These are phyloP conservation scores for Triticum aestivum DNA, from an alignment of 176 grass and related monocot species.

Conservation along the genomic window IWGSC_CS_RefSeq_v2.1 NC_057805.1:403320837-403321336, in stretches of 20 bases:
- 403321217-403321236: neutral
- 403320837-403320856: neutral
- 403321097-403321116: conserved; percentile 82
- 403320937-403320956: neutral
- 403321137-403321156: conserved; percentile 15
- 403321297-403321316: too few relatives aligned
- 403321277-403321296: too few relatives aligned
- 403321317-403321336: conserved; percentile 9
- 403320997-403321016: conserved; percentile 43
- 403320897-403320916: neutral
- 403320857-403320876: neutral
- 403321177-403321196: neutral
- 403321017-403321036: conserved; percentile 45
- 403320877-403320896: neutral
- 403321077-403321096: conserved; percentile 86
- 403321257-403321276: too few relatives aligned
- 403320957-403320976: neutral
- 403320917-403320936: neutral
- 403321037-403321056: conserved; percentile 38
- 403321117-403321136: conserved; percentile 16
- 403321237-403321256: too few relatives aligned
- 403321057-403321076: conserved; percentile 71
- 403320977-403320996: neutral
- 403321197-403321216: neutral
- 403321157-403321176: conserved; percentile 6